Base-by-base conservation (phyloP, 1,284 basidiomycete species). In the Cryptococcus amylolentus region DNA sequence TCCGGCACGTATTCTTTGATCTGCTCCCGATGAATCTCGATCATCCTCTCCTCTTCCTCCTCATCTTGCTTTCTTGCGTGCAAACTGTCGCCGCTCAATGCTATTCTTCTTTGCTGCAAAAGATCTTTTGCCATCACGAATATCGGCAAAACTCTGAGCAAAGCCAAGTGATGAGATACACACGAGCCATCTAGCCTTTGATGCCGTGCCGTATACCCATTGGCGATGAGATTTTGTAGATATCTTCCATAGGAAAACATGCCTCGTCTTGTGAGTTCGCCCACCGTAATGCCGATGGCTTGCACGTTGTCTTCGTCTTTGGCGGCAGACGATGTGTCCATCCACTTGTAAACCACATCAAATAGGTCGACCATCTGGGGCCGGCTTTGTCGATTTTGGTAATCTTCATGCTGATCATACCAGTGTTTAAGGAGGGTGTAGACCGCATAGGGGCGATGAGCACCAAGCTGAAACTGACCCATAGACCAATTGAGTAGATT, bases 401-500 rank as follows among this genome's bases (percentile, higher is more conserved):
- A 42, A 27, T 68, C 63, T 41, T 69, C 68, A 42, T 68, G 63
- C 49, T 67, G 62, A 27, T 86, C 84, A 50, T 85, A 81, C 83
- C 89, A 91, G 44, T 83, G 81, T 18, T 81, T 81, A 49, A 94
- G 83, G 41, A 95, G 79, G 4, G 88, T 88, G 16, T 85, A 85
- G 0, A 86, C 89, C 14, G 86, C 88, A 64, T 89, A 89, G 4
- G 89, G 86, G 23, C 92, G 84, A 67, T 93, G 91, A 44, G 88
- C 84, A 3, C 91, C 91, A 53, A 88, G 89, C 72, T 91, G 89
- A 31, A 89, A 80, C 7, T 86, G 83, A 0, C 89, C 89, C 54
- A 92, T 87, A 60, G 86, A 85, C 92, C 91, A 95, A 0, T 88
- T 89, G 27, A 95, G 81, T 3, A 94, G 81, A 54, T 87, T 84